A percentile compares a stretch with the other conserved stretches of the same genome.
Conservation (phyloP, 306 rosid genomes). For the Cajanus cajan region DNA sequence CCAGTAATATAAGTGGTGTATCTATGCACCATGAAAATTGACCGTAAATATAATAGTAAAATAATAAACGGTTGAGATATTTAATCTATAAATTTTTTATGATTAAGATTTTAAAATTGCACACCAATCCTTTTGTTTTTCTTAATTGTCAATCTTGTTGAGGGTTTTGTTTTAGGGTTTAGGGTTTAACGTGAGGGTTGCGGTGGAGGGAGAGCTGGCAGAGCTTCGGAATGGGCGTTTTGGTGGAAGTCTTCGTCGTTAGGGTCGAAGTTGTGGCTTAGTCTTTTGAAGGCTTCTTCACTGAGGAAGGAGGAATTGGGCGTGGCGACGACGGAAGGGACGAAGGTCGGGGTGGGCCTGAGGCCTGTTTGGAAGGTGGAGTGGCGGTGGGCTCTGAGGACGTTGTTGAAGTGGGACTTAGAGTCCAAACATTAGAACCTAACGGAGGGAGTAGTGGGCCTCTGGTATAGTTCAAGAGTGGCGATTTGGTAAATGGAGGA, state of each 20-base stretch:
- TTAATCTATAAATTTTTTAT: too few relatives aligned
- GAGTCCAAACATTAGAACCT: slow-evolving; percentile 48
- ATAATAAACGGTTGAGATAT: too few relatives aligned
- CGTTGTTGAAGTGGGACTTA: slow-evolving; percentile 52
- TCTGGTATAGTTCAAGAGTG: slow-evolving; percentile 42
- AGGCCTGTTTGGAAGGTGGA: slow-evolving; percentile 7
- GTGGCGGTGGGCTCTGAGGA: slow-evolving; percentile 45
- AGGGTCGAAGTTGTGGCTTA: slow-evolving; percentile 47
- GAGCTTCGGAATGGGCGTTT: slow-evolving; percentile 37
- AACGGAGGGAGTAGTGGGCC: slow-evolving; percentile 38
- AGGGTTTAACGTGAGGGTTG: too few relatives aligned
- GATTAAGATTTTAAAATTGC: too few relatives aligned
- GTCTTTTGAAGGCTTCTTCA: slow-evolving; percentile 81
- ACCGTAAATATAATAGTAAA: too few relatives aligned
- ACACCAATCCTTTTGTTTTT: too few relatives aligned
- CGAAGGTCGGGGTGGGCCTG: slow-evolving; percentile 35
- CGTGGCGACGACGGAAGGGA: slow-evolving; percentile 75
- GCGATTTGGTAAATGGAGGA: slow-evolving; percentile 64
- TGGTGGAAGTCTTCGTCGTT: slow-evolving; percentile 17
- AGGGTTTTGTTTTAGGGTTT: too few relatives aligned
- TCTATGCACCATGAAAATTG: too few relatives aligned
- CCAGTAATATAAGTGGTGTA: too few relatives aligned
- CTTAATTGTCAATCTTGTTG: too few relatives aligned
- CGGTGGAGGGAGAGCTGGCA: too few relatives aligned
- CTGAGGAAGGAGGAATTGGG: slow-evolving; percentile 94